Conservation (phyloP, 371 early-diverging fungal genomes). For the Syncephalis fuscata region DNA sequence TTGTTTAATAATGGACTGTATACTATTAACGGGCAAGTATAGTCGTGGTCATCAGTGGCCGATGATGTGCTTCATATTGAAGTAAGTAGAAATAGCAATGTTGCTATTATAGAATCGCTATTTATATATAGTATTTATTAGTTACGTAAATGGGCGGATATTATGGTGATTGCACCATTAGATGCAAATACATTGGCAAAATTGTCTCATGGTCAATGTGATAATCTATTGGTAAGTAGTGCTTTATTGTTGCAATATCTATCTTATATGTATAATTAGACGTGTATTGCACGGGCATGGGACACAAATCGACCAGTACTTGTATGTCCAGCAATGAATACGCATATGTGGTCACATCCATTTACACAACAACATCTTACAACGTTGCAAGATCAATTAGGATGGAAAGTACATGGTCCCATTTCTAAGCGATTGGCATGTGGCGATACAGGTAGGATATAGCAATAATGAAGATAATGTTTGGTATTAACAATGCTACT, state of each 20-base stretch:
- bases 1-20: neutral
- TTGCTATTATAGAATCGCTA: neutral
- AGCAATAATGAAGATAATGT: neutral
- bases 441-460: conserved; percentile 73
- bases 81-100: conserved; percentile 16
- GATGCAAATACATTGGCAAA: conserved; percentile 93
- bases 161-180: conserved; percentile 75
- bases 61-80: conserved; percentile 95
- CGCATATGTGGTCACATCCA: conserved; percentile 92
- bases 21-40: neutral
- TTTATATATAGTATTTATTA: conserved; percentile 12
- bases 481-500: too few species aligned
- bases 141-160: conserved; percentile 92
- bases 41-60: conserved; percentile 59
- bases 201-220: conserved; percentile 79
- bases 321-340: conserved; percentile 94
- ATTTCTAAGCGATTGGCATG: conserved; percentile 80
- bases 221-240: conserved; percentile 72
- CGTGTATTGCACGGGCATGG: conserved; percentile 88
- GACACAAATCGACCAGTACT: conserved; percentile 47
- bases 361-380: conserved; percentile 59
- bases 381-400: conserved; percentile 24
- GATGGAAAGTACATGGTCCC: conserved; percentile 52
- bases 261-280: conserved; percentile 22
- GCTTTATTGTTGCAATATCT: too few species aligned